phyloP scores from a whole-genome alignment of 257 asterid genomes.

The Solanum sejunctum region DNA sequence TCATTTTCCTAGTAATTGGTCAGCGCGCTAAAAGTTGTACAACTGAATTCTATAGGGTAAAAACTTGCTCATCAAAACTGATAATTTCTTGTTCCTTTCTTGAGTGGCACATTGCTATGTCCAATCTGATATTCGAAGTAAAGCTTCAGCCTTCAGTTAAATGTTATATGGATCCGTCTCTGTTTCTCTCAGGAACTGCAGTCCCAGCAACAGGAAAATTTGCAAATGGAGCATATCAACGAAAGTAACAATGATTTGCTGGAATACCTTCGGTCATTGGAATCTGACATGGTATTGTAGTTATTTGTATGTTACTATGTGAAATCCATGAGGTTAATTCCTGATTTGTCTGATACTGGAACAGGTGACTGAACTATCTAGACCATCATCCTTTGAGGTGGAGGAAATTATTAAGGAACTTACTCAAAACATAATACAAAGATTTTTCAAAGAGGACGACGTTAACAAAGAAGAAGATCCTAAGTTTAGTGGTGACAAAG shows the following conservation, averaged over 20 bases:
- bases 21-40: background rate
- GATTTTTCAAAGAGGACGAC: slow-evolving; percentile 50
- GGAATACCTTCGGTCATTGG: slow-evolving; percentile 81
- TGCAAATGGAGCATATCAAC: slow-evolving; percentile 45
- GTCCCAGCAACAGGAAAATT: slow-evolving; percentile 42
- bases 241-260: slow-evolving; percentile 62
- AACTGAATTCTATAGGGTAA: background rate
- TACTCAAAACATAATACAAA: slow-evolving; percentile 52
- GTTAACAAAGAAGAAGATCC: slow-evolving; percentile 17
- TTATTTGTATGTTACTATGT: background rate
- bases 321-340: background rate
- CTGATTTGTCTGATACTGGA: background rate
- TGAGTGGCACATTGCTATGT: background rate
- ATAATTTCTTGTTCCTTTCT: background rate
- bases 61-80: background rate
- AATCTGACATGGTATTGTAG: slow-evolving; percentile 68
- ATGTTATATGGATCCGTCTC: background rate
- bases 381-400: slow-evolving; percentile 86
- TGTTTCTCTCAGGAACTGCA: slow-evolving; percentile 49
- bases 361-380: slow-evolving; percentile 78
- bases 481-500: slow-evolving; percentile 19
- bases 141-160: background rate
- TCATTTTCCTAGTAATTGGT: background rate
- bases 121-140: background rate
- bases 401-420: slow-evolving; percentile 86